These are phyloP conservation scores for Aspergillus oerlinghausenensis DNA, from an alignment of 2,329 filamentous ascomycete genomes.

Conservation along the genomic window DNA sequence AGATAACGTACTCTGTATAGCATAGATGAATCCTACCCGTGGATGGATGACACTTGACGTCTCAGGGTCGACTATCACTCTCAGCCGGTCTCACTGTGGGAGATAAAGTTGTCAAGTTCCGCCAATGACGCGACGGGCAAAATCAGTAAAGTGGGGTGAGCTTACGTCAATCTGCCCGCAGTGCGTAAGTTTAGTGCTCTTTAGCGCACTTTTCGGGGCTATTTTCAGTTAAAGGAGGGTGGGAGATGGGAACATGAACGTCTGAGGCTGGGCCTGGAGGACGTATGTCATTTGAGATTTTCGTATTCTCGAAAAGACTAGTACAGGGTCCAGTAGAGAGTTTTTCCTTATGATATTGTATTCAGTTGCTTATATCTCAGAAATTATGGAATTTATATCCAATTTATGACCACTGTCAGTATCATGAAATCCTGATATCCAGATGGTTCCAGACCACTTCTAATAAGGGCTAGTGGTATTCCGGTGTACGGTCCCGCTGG, in stretches of 20 bases:
- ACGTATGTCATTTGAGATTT: neutral
- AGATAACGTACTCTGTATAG: no score
- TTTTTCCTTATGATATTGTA: neutral
- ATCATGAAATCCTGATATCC: neutral
- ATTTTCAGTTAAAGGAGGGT: neutral
- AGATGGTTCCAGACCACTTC: neutral
- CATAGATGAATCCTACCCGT: no score
- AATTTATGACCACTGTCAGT: neutral
- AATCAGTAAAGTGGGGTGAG: slow-evolving; percentile 8
- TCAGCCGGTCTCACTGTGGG: neutral
- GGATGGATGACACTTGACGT: neutral
- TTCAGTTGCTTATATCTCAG: no score
- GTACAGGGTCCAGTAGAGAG: neutral
- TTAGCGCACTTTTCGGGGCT: neutral
- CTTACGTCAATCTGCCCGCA: slow-evolving; percentile 18
- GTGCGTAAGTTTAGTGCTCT: neutral
- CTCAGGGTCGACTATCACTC: neutral
- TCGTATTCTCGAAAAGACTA: neutral
- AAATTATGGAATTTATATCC: neutral
- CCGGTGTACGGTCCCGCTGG: neutral
- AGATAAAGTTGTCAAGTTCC: neutral
- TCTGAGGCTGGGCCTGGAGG: neutral
- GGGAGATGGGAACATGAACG: neutral
- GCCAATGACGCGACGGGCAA: slow-evolving; percentile 8
- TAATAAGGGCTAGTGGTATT: neutral